phyloP scores from a whole-genome alignment of 2,329 filamentous ascomycete genomes.

The Ophiostoma triangulosporum region DNA sequence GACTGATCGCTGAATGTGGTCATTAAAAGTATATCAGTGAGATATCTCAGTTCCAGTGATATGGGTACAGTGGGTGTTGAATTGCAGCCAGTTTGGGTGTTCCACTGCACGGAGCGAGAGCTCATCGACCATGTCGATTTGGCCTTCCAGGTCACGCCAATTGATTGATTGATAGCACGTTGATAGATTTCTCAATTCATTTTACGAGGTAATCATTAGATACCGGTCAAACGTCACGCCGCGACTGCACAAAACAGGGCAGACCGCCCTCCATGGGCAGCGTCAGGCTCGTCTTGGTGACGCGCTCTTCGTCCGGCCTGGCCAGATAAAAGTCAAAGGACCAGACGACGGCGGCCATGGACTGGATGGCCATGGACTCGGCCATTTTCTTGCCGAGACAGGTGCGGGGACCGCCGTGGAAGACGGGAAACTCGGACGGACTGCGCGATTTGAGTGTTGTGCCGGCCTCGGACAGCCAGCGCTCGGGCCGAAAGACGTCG shows the following conservation, averaged over 20 bases:
- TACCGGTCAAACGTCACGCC: too few species aligned
- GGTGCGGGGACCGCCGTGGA: constrained; percentile 47
- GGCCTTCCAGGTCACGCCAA: too few species aligned
- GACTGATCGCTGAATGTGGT: too few species aligned
- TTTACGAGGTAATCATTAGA: too few species aligned
- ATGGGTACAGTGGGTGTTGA: too few species aligned
- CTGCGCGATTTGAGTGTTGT: constrained; percentile 28
- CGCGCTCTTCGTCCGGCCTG: constrained; percentile 24
- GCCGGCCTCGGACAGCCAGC: constrained; percentile 32
- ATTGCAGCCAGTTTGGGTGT: too few species aligned
- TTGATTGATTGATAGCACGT: too few species aligned
- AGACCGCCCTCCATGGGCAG: constrained; percentile 50
- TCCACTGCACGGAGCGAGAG: too few species aligned
- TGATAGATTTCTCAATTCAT: too few species aligned
- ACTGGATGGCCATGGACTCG: constrained; percentile 43
- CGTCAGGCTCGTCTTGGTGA: constrained; percentile 47
- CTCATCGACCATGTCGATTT: too few species aligned
- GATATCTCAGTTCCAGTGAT: too few species aligned
- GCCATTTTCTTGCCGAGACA: constrained; percentile 54
- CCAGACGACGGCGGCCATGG: constrained; percentile 34
- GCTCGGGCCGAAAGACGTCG: constrained; percentile 39
- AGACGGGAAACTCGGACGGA: constrained; percentile 47
- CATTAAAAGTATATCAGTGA: too few species aligned
- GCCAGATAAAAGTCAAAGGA: constrained; percentile 37
- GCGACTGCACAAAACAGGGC: constrained; percentile 27